phyloP scores from a whole-genome alignment of 257 asterid species.

The Apocynum venetum region DNA sequence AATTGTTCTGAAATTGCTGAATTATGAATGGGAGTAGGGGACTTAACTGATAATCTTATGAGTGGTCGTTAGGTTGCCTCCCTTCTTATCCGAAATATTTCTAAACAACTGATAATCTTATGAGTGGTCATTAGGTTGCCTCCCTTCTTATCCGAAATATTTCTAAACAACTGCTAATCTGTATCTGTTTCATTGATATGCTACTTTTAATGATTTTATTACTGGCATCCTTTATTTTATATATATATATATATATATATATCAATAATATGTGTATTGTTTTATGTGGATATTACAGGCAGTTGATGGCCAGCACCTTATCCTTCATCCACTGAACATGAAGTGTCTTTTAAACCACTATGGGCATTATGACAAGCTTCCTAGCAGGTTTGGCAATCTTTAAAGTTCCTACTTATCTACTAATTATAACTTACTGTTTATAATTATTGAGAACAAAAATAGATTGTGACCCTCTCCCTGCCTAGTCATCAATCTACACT shows the following conservation, averaged over 20 bases:
- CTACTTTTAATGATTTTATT: not conserved
- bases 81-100: not conserved
- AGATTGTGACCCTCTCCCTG: not conserved
- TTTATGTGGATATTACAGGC: conserved; percentile 43
- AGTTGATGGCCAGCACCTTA: conserved; percentile 82
- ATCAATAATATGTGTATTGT: not conserved
- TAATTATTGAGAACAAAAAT: not conserved
- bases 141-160: not conserved
- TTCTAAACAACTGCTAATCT: not conserved
- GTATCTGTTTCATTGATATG: not conserved
- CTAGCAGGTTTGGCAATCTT: conserved; percentile 55
- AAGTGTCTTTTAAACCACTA: conserved; percentile 88
- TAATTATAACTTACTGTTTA: not conserved
- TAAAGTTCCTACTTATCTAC: not conserved
- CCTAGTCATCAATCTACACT: not conserved
- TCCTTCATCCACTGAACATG: conserved; percentile 85
- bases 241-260: not conserved
- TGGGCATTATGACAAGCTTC: conserved; percentile 71
- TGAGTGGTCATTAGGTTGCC: not conserved
- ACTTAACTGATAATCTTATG: too few species aligned
- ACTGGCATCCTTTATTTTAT: not conserved
- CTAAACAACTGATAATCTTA: not conserved
- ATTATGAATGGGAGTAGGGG: not conserved
- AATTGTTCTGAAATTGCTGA: not conserved
- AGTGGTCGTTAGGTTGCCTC: not conserved